Evolutionary conservation across 2,329 filamentous ascomycete species (phyloP), one percentile per base, ranked within the genome.

Genomic region (Aspergillus thermomutatus): DNA sequence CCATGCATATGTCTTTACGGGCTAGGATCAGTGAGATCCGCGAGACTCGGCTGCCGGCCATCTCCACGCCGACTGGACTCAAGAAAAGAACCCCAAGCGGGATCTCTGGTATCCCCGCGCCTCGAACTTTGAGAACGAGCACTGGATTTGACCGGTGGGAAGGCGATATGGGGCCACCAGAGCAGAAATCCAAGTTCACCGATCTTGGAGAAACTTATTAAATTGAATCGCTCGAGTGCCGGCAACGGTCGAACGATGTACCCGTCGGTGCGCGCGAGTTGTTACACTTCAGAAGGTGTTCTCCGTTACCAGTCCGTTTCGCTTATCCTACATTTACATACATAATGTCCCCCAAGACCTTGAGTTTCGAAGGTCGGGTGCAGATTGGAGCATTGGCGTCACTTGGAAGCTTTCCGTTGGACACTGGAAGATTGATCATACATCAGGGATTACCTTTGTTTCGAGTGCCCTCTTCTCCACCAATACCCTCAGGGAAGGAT

Each of bases 181-280:
- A 75, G 53, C 69, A 77, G 56, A 77, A 79, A 53, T 73, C 81
- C 61, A 80, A 80, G 64, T 72, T 81, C 66, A 81, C 75, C 69
- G 80, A 82, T 56, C 73, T 83, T 48, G 83, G 83, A 45, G 82
- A 85, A 71, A 83, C 81, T n/a, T 85, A 80, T 69, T 85, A 74
- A 72, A 51, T 53, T 49, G 43, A 21, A 50, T 52, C 27, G 45
- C 41, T 27, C 50, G 37, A 25, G 53, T 57, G 27, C 43, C 26
- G 21, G 41, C 51, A 55, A 45, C 53, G 48, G 58, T 41, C 58
- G 64, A 52, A 64, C 55, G 62, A 63, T 58, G 58, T 62, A 50
- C 52, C 59, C 57, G 59, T 63, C 55, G 55, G 55, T 56, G 60
- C 52, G 56, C 59, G 43, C 57, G 61, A 60, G 54, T 58, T 59